Evolutionary conservation across 805 yeast genomes (phyloP).

Genomic region (Candida caryicola): DNA sequence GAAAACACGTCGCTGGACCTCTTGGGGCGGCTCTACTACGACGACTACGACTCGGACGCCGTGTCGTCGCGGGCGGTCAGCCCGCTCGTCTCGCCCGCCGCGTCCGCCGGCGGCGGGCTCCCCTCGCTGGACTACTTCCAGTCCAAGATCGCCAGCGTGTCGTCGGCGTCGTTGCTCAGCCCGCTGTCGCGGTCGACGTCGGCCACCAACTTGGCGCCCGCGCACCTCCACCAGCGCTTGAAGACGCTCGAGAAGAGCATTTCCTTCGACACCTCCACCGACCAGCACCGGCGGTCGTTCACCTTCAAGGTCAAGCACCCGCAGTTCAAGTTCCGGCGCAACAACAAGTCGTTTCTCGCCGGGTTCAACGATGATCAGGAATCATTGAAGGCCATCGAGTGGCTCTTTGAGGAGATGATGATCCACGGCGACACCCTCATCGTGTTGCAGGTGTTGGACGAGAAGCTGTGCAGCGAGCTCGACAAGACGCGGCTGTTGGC

Average conservation of each 20-base stretch:
- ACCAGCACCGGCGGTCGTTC: constrained; percentile 31
- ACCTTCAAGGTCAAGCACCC: constrained; percentile 43
- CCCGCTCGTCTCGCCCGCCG: constrained; percentile 16
- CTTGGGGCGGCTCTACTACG: constrained; percentile 41
- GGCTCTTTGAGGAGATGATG: constrained; percentile 45
- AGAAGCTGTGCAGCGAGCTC: constrained; percentile 25
- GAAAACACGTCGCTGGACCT: constrained; percentile 40
- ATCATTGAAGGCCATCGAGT: constrained; percentile 39
- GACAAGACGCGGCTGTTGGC: constrained; percentile 29
- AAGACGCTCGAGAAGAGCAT: constrained; percentile 37
- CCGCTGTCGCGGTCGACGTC: constrained; percentile 7
- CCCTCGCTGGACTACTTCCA: constrained; percentile 12
- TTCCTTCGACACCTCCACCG: constrained; percentile 38
- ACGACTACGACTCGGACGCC: constrained; percentile 39
- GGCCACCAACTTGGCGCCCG: constrained; percentile 2
- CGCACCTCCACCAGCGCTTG: constrained; percentile 1
- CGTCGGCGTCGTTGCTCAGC: constrained; percentile 11
- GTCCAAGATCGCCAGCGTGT: constrained; percentile 4
- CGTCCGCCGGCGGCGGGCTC: constrained; percentile 4
- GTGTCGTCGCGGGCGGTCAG: constrained; percentile 18
- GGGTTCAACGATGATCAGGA: constrained; percentile 40
- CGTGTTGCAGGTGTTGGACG: constrained; percentile 41
- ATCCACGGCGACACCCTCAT: constrained; percentile 43
- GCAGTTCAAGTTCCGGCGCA: constrained; percentile 41
- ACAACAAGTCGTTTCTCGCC: constrained; percentile 40